Evolutionary conservation across 495 filamentous ascomycete species (phyloP).

Genomic region (Daldinia loculata): DNA sequence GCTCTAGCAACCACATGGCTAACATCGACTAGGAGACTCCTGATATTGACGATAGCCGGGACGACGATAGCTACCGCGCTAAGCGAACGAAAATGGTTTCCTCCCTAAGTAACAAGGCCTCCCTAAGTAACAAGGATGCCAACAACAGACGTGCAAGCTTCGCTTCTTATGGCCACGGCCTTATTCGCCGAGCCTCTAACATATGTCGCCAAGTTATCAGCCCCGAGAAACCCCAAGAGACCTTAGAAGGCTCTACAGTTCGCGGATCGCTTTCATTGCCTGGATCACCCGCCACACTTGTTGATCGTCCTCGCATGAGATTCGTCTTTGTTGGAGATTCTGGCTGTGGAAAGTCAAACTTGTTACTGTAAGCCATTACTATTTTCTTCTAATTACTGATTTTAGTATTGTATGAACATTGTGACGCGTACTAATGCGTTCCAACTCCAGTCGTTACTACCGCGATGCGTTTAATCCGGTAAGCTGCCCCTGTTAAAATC

Average conservation of each 20-base stretch:
- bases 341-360: conserved; percentile 42
- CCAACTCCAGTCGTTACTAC: conserved; percentile 35
- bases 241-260: neutral
- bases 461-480: conserved; percentile 30
- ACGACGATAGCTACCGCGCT: conserved; percentile 18
- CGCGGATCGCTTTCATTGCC: conserved; percentile 6
- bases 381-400: neutral
- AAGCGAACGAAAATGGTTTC: conserved; percentile 30
- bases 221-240: neutral
- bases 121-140: neutral
- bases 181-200: conserved; percentile 28
- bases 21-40: conserved; percentile 19
- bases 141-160: conserved; percentile 17
- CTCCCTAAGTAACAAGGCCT: neutral
- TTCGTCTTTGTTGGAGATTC: conserved; percentile 44
- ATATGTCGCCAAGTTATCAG: conserved; percentile 12
- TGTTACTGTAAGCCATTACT: conserved; percentile 34
- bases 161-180: conserved; percentile 1
- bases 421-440: conserved; percentile 4
- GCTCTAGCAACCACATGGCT: neutral
- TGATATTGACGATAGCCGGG: neutral
- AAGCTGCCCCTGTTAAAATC: neutral
- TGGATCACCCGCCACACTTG: conserved; percentile 1
- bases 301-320: conserved; percentile 39
- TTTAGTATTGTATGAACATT: neutral